Evolutionary conservation across 306 rosid genomes (phyloP), one percentile per base, ranked within the genome.

Genomic region (Neltuma alba): DNA sequence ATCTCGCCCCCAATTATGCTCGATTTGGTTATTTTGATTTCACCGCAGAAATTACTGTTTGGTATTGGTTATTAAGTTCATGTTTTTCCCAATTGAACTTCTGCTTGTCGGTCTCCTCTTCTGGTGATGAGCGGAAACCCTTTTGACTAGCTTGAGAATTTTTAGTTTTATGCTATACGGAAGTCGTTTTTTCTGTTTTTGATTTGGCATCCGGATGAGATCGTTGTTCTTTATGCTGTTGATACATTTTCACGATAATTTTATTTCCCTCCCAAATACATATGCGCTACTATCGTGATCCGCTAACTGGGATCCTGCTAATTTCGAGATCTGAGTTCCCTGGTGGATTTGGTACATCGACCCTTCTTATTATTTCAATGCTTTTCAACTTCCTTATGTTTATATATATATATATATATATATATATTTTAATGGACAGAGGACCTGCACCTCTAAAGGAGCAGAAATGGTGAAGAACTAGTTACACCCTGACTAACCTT

Each of bases 91-190:
- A 20, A 18, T 50, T 31, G 31, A 31, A 72, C 45, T 74, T 54
- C 38, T 55, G 5, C 48, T 20, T 37, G 13, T 9, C 21, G 48
- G 9, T 72, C 21, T 72, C 27, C 41, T 34, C 60, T 34, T 72
- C 20, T 52, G 48, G 0, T 73, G 50, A 55, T 52, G 36, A 60
- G 21, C 55, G 12, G 66, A 15, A 73, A 73, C 48, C 77, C 77
- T 2, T 16, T 33, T 20, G 64, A 72, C 45, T 33, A 11, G 34
- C 30, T 9, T 9, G 18, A 31, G 12, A 25, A 14, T 47, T 30
- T 48, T 21, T 66, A 12, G 62, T n/a, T 72, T 72, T 50, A 31
- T 30, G 31, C 20, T n/a, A 20, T 18, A 13, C 36, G 62, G 20
- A 72, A 34, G 44, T 50, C 13, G 27, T 50, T 50, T 50, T 12